Base-by-base conservation (phyloP, 257 asterid species). In the Dorcoceras hygrometricum region DNA sequence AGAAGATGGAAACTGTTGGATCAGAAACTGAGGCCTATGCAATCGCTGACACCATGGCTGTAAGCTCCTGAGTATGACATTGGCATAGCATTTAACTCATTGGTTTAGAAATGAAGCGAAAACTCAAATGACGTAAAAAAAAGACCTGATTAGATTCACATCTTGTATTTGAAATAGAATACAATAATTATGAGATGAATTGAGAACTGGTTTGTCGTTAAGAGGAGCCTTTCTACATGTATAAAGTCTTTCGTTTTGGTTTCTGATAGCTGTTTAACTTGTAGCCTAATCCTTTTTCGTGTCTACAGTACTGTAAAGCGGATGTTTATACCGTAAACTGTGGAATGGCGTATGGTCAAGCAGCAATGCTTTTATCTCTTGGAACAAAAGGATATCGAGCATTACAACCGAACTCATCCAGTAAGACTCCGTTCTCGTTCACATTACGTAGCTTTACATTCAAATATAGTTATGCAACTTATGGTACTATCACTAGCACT, bases 261-360 rank as follows among this genome's bases (percentile, higher is more conserved):
- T 46, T 62, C 27, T 25, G 29, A 27, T 46, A 67, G 59, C 12
- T 22, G 31, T 69, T 56, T 51, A 26, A 54, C 66, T 63, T 51
- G 9, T 68, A 46, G 22, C 53, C 69, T 61, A 27, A 72, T 65
- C 27, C 10, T 51, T n/a, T 51, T 34, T 59, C 46, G 27, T 16
- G 32, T 51, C 62, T 46, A 57, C 68, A 92, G 97, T 84, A 74
- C 64, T 87, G 96, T 86, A 83, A 84, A 75, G 71, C 96, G 61
- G 84, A 83, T 75, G 86, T 92, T 36, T 92, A 86, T 76, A 92
- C 98, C 18, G 86, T 92, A 73, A 92, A 92, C 62, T 75, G 82
- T 70, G 93, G 87, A 56, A 79, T 80, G 97, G 97, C 98, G 19
- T 84, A 71, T 66, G 98, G 98, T 73, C 98, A 92, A 86, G 98